phyloP scores from a whole-genome alignment of 345 rosid species.

The Capsella bursapastoris region DNA sequence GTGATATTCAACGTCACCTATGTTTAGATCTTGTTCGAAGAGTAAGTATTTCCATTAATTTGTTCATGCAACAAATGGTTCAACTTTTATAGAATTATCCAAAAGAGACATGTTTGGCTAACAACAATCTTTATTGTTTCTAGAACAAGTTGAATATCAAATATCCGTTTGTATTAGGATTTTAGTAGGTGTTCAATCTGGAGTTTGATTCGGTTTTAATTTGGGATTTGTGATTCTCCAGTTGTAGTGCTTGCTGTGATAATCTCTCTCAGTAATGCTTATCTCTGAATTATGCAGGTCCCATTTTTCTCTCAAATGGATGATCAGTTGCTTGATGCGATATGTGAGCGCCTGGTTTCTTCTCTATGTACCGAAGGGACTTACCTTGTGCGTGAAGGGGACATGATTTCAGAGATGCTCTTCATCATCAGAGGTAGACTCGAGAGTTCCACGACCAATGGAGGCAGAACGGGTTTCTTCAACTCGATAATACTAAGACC shows the following conservation, averaged over 20 bases:
- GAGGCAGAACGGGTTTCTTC: slow-evolving; percentile 96
- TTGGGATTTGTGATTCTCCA: neutral
- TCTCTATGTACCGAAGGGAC: slow-evolving; percentile 82
- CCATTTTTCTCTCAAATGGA: slow-evolving; percentile 98
- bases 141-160: neutral
- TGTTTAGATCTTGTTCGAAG: slow-evolving; percentile 93
- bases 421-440: slow-evolving; percentile 84
- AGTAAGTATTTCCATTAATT: slow-evolving; percentile 50
- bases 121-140: neutral
- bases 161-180: neutral
- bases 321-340: slow-evolving; percentile 92
- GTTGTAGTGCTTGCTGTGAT: neutral
- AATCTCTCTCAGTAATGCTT: neutral
- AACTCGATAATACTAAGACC: slow-evolving; percentile 76
- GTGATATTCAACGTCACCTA: slow-evolving; percentile 83
- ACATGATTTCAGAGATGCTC: slow-evolving; percentile 90
- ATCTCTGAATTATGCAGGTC: slow-evolving; percentile 54
- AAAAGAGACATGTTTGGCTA: neutral
- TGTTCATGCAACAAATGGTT: slow-evolving; percentile 14
- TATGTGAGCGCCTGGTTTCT: slow-evolving; percentile 84
- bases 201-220: neutral
- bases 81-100: neutral
- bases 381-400: slow-evolving; percentile 91
- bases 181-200: neutral
- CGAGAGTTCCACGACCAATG: slow-evolving; percentile 92